A percentile compares a stretch with the other conserved stretches of the same genome.
Conservation (phyloP, 768 basidiomycete genomes). For the Royoungia palumana region DNA sequence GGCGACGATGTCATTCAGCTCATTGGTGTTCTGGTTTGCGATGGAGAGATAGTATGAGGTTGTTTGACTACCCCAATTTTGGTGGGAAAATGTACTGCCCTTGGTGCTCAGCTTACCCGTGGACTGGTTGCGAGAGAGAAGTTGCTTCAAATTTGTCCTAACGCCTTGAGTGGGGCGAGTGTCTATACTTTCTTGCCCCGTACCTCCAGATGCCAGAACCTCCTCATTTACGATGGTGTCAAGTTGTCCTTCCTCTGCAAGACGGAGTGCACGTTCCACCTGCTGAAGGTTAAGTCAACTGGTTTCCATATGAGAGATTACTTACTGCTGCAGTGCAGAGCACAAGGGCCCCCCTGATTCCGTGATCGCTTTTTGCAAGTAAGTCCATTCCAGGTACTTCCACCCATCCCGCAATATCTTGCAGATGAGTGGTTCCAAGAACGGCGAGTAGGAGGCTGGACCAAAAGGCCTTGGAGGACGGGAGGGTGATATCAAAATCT, state of each 20-base stretch:
- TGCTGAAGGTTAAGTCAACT: no score
- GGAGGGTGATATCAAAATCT: no score
- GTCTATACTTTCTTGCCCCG: not conserved
- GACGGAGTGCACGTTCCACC: not conserved
- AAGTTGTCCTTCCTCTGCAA: not conserved
- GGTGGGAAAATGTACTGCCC: not conserved
- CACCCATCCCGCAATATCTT: not conserved
- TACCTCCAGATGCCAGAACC: no score
- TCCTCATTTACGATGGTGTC: not conserved
- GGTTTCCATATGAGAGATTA: no score
- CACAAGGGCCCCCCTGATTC: not conserved
- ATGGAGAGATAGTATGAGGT: not conserved
- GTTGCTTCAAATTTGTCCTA: not conserved
- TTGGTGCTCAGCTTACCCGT: not conserved
- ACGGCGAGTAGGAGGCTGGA: not conserved
- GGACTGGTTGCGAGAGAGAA: not conserved
- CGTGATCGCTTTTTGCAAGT: not conserved
- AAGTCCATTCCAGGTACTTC: not conserved
- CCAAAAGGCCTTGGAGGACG: not conserved
- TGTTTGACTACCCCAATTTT: not conserved
- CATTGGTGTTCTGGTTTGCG: not conserved
- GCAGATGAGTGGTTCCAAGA: not conserved
- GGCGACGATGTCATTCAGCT: not conserved
- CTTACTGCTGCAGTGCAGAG: not conserved
- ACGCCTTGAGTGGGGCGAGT: not conserved